These are phyloP conservation scores for Pseudopyricularia cyperi DNA, from an alignment of 2,329 filamentous ascomycete genomes.

Conservation along the genomic window DNA sequence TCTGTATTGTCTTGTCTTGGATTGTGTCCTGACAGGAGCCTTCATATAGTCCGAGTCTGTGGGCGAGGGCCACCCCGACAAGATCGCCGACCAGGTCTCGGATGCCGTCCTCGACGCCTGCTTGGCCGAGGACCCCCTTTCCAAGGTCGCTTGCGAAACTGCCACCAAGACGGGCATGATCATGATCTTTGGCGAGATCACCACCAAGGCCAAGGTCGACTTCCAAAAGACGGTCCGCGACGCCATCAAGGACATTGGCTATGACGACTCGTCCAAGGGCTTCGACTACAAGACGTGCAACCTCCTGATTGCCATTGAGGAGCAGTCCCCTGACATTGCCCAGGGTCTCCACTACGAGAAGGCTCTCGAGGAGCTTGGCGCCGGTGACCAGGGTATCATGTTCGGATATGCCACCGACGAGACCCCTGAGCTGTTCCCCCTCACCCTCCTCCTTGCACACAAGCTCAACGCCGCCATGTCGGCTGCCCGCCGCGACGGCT, in stretches of 20 bases:
- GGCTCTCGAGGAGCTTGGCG: constrained; percentile 93
- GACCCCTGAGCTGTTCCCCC: constrained; percentile 90
- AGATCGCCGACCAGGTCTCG: constrained; percentile 97
- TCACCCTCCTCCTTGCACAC: constrained; percentile 90
- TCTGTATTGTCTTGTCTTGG: too few relatives aligned
- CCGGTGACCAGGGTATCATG: constrained; percentile 99
- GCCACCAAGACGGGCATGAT: constrained; percentile 99
- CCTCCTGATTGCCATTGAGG: constrained; percentile 95
- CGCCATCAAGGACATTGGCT: constrained; percentile 96
- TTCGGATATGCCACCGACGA: constrained; percentile 99
- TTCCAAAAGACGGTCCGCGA: constrained; percentile 96
- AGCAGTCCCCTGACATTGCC: constrained; percentile 97
- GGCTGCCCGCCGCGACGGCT: constrained; percentile 73
- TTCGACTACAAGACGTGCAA: constrained; percentile 99
- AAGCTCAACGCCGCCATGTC: constrained; percentile 95
- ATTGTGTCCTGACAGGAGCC: constrained; percentile 1
- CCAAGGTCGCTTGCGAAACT: constrained; percentile 98
- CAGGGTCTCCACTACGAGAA: constrained; percentile 98
- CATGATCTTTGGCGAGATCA: constrained; percentile 98
- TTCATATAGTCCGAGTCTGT: constrained; percentile 62
- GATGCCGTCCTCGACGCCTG: constrained; percentile 98
- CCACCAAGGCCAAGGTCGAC: constrained; percentile 88
- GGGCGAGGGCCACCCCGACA: constrained; percentile 85
- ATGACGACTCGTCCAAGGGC: constrained; percentile 92
- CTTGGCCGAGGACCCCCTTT: constrained; percentile 84